Evolutionary conservation across 495 filamentous ascomycete genomes (phyloP), one percentile per base, ranked within the genome.

Genomic region (Aspergillus steynii): DNA sequence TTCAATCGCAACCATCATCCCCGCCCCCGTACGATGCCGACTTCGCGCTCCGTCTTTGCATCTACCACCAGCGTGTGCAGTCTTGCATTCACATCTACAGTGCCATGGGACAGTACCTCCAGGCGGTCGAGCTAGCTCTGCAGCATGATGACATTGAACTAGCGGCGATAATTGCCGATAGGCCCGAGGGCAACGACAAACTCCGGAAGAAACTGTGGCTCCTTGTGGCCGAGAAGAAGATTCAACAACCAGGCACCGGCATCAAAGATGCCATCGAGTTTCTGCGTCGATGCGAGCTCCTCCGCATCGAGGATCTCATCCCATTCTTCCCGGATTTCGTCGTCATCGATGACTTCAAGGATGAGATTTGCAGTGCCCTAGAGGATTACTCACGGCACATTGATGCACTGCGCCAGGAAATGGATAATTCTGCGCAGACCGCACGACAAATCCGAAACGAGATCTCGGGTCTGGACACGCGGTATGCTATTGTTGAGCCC

Each of bases 251-350:
- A 4, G 80, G 77, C 4, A 88, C 87, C 50, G 90, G 91, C 45
- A 96, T 97, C 81, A 96, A 97, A 75, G 87, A 91, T 25, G 95
- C 95, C 25, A 95, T 99, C 53, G 92, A 96, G 60, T 97, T 99
- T 71, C 82, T 99, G 14, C 88, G 89, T 64, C 89, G 91, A 14
- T 97, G 94, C 73, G 91, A 96, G 60, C 80, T 98, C 2, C 85
- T 99, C 20, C 87, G 88, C 61, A 99, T 99, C 65, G 95, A 99
- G 70, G 96, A 99, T 67, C 77, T 99, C 26, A 97, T 99, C 47
- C 95, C 96, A 0, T 97, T 97, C 78, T 99, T 99, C 79, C 96
- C 95, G 0, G 95, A 99, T 69, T 99, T 99, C 64, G 92, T 97
- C n/a, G 89, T 97, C 52, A 97, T 99, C 58, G 95, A 99, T 68